phyloP scores from a whole-genome alignment of 73 alveolate genomes.

The Stentor roeselii region DNA sequence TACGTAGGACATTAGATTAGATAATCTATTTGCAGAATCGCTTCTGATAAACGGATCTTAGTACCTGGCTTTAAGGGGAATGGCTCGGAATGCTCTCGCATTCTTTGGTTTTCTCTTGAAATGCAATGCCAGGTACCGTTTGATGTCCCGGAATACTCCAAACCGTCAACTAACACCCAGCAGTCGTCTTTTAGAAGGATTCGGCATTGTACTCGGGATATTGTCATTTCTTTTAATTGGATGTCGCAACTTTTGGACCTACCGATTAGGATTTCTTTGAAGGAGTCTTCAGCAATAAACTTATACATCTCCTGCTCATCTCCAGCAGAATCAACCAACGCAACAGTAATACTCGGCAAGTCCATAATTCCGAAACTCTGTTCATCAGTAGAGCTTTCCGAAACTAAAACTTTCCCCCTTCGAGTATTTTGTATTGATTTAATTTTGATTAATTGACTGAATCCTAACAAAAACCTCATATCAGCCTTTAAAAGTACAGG shows the following conservation, averaged over 20 bases:
- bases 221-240: constrained; percentile 9
- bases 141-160: neutral
- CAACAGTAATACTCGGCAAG: neutral
- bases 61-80: neutral
- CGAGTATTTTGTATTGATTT: neutral
- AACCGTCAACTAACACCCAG: constrained; percentile 20
- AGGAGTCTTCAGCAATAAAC: constrained; percentile 6
- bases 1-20: neutral
- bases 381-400: neutral
- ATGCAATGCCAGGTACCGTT: constrained; percentile 28
- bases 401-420: neutral
- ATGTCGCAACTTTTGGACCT: constrained; percentile 25
- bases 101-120: neutral
- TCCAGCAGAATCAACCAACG: neutral
- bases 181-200: neutral
- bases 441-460: neutral
- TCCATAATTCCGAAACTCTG: neutral
- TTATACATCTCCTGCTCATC: constrained; percentile 7
- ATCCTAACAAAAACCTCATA: constrained; percentile 10
- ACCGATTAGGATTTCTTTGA: neutral
- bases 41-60: neutral
- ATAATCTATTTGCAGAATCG: constrained; percentile 24
- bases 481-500: neutral
- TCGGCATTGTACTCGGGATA: constrained; percentile 24
- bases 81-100: constrained; percentile 23